Evolutionary conservation across 148 eudicot species (phyloP), one percentile per base, ranked within the genome.

Genomic region (Camellia japonica): DNA sequence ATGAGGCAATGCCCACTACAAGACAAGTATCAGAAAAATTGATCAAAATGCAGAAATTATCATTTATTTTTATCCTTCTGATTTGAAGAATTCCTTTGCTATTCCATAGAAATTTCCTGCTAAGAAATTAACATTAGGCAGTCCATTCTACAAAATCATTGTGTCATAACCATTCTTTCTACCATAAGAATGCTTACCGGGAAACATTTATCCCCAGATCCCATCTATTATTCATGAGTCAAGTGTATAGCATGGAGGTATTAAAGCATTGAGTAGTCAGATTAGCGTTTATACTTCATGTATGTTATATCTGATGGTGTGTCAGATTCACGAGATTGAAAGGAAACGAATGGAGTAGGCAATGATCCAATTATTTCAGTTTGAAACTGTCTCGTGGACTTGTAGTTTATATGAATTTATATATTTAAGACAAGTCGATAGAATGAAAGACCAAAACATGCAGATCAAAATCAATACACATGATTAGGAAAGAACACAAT

Each of bases 361-460:
- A 66, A n/a, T 68, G 19, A 68, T 15, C 71, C 47, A 58, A 15
- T 6, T 54, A 30, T 71, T 49, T 49, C 19, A 66, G 5, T 66
- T 66, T 66, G 46, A 41, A 66, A 66, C 44, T 66, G 16, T 30
- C 0, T 30, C 38, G 15, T 2, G 42, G 68, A 9, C 42, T 64
- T 23, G 68, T 20, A 3, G 73, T 70, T 23, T 9, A 5, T 20
- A 70, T 70, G 47, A 14, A 44, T 6, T 13, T 56, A 47, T 44
- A n/a, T 6, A 76, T 49, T 62, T 30, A 30, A 61, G 44, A 42
- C 20, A 51, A 46, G 65, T 59, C 41, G 19, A 77, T 51, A 64
- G 68, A 6, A 62, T 46, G 67, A 64, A 62, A 64, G 6, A 56
- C 68, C 20, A 60, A 41, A 10, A 75, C 77, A 60, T 75, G 30